These are phyloP conservation scores for Apiotrichum montevideense DNA, from an alignment of 1,284 basidiomycete genomes.

Conservation along the genomic window DNA sequence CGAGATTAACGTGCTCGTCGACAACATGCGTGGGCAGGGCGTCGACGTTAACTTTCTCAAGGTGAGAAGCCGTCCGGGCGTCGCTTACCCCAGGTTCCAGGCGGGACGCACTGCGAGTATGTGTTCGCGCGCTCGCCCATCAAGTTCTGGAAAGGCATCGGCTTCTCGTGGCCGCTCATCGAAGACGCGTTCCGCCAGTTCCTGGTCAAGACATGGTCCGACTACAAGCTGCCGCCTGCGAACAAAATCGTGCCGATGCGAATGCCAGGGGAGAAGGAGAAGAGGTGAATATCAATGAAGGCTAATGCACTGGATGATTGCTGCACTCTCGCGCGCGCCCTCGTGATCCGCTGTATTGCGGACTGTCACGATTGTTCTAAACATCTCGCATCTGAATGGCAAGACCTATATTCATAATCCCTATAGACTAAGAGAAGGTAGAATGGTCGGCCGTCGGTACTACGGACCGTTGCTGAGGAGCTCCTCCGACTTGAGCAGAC, in stretches of 20 bases:
- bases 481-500: too few species aligned
- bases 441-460: too few species aligned
- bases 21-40: conserved; percentile 3
- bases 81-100: not conserved
- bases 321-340: too few species aligned
- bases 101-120: conserved; percentile 14
- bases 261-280: not conserved
- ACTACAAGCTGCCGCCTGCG: not conserved
- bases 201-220: not conserved
- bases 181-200: not conserved
- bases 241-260: not conserved
- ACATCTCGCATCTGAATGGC: too few species aligned
- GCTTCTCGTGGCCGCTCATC: conserved; percentile 12
- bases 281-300: not conserved
- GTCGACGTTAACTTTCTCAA: conserved; percentile 4
- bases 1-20: conserved; percentile 1
- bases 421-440: too few species aligned
- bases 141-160: conserved; percentile 5
- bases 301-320: too few species aligned
- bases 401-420: too few species aligned
- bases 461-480: too few species aligned
- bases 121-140: conserved; percentile 1
- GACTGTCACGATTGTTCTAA: too few species aligned
- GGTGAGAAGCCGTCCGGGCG: not conserved
- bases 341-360: too few species aligned